These are phyloP conservation scores for Colletotrichum sp. DNA, from an alignment of 2,329 filamentous ascomycete genomes.

Conservation along the genomic window DNA sequence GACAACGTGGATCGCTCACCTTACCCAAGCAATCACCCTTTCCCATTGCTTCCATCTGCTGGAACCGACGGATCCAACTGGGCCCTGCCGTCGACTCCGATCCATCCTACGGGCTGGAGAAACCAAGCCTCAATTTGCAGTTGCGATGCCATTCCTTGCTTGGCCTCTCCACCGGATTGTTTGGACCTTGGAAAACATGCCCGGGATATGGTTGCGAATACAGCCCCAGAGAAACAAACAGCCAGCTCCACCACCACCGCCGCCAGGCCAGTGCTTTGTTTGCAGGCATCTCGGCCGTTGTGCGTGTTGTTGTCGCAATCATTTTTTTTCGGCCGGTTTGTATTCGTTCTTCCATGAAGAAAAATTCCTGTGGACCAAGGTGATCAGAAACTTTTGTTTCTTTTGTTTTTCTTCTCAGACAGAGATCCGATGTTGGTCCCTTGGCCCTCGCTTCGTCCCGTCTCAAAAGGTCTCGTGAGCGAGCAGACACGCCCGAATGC, in stretches of 20 bases:
- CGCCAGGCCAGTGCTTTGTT: not conserved
- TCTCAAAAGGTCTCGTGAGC: slow-evolving; percentile 3
- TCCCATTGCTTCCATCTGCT: not conserved
- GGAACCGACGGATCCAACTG: not conserved
- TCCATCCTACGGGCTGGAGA: not conserved
- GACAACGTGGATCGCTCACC: not conserved
- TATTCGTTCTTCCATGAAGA: not conserved
- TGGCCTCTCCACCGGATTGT: not conserved
- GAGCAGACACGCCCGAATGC: not conserved
- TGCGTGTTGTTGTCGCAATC: not conserved
- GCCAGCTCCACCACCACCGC: not conserved
- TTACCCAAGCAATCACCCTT: not conserved
- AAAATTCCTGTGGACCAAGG: not conserved
- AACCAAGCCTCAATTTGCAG: not conserved
- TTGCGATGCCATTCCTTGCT: not conserved
- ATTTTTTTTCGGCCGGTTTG: not conserved
- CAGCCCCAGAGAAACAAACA: slow-evolving; percentile 4
- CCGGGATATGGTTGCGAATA: slow-evolving; percentile 7
- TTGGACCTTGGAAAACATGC: slow-evolving; percentile 6
- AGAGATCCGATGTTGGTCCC: not conserved
- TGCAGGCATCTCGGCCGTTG: not conserved
- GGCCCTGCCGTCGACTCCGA: not conserved
- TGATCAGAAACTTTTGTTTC: not conserved
- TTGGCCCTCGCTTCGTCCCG: slow-evolving; percentile 11
- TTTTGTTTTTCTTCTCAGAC: not conserved